Conservation (phyloP, 768 basidiomycete genomes). For the Wakefieldia striispora region DNA sequence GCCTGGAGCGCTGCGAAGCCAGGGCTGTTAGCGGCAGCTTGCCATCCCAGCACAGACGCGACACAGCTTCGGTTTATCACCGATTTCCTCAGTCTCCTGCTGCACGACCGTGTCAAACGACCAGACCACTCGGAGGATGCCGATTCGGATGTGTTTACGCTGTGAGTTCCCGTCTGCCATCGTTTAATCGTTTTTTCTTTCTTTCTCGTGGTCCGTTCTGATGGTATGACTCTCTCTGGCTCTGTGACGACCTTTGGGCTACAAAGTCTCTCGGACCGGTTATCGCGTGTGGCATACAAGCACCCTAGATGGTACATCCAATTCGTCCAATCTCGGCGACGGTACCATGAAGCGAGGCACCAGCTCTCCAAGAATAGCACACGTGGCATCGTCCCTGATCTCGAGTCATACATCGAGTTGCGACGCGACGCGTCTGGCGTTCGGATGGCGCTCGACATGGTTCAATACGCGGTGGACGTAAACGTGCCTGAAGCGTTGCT, state of each 20-base stretch:
- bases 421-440: constrained; percentile 50
- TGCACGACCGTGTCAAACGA: constrained; percentile 34
- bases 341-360: constrained; percentile 33
- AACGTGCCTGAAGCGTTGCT: constrained; percentile 32
- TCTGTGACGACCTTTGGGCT: too few relatives aligned
- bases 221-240: constrained; percentile 2
- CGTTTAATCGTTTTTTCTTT: neutral
- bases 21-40: constrained; percentile 56
- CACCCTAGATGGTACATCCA: constrained; percentile 41
- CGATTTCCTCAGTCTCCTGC: constrained; percentile 47
- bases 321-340: constrained; percentile 38
- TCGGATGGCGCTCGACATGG: constrained; percentile 48
- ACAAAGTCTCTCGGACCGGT: constrained; percentile 38
- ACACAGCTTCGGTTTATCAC: constrained; percentile 53
- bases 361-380: constrained; percentile 26
- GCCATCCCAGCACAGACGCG: constrained; percentile 56
- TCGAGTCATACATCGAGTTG: constrained; percentile 47
- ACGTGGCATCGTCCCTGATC: constrained; percentile 30
- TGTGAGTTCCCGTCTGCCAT: constrained; percentile 18
- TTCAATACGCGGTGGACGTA: constrained; percentile 52
- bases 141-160: constrained; percentile 9
- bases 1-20: constrained; percentile 33
- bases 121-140: constrained; percentile 6
- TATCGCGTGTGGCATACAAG: constrained; percentile 34
- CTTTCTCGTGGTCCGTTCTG: neutral